Evolutionary conservation across 495 filamentous ascomycete species (phyloP).

Genomic region (Lepraria neglecta): DNA sequence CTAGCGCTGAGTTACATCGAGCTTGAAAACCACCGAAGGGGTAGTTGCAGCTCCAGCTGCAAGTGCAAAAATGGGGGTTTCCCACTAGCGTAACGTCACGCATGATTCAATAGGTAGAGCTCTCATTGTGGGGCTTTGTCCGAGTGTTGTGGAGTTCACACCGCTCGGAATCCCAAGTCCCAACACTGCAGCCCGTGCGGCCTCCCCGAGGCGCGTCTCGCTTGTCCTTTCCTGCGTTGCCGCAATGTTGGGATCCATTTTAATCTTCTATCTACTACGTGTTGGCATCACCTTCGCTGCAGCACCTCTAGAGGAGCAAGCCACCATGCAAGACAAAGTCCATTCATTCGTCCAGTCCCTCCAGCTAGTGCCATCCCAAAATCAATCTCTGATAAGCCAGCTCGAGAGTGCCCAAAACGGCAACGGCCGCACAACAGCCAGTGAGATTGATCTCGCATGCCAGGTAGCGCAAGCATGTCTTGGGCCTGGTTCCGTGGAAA

Average conservation of each 20-base stretch:
- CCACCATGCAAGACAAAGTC: not conserved
- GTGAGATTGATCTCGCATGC: not conserved
- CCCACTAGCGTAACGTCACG: too few relatives aligned
- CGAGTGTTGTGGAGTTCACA: too few relatives aligned
- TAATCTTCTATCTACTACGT: not conserved
- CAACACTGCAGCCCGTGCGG: too few relatives aligned
- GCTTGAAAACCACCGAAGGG: too few relatives aligned
- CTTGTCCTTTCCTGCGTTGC: not conserved
- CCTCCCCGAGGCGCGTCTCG: too few relatives aligned
- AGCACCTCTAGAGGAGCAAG: not conserved
- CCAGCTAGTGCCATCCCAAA: not conserved
- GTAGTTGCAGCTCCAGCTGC: too few relatives aligned
- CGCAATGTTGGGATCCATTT: not conserved
- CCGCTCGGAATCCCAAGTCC: too few relatives aligned
- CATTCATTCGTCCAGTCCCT: not conserved
- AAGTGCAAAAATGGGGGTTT: too few relatives aligned
- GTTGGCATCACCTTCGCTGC: not conserved
- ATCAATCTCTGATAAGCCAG: not conserved
- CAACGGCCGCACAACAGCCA: not conserved
- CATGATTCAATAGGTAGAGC: too few relatives aligned
- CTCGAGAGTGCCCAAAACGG: not conserved
- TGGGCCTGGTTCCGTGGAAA: not conserved
- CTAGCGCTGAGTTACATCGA: too few relatives aligned
- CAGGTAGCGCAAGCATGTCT: not conserved
- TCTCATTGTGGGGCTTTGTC: too few relatives aligned